Percentiles rank a stretch among this genome's conserved stretches.
These are phyloP conservation scores for Craspedostauros australis DNA, from an alignment of 108 stramenopile genomes.

Conservation along the genomic window DNA sequence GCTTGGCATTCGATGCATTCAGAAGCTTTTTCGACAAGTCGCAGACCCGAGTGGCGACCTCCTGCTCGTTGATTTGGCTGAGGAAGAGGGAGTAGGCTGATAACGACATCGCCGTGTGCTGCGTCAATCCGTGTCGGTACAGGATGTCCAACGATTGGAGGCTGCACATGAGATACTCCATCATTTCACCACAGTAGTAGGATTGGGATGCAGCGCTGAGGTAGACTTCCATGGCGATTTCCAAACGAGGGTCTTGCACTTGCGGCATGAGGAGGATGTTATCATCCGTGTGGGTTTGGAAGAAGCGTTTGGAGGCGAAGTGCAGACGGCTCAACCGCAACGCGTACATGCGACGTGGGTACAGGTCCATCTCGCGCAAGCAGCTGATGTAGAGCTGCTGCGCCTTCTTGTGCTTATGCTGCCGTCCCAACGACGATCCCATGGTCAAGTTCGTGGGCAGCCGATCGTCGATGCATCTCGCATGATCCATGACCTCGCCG, in stretches of 20 bases:
- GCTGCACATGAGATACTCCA: conserved; percentile 13
- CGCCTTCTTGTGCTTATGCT: conserved; percentile 14
- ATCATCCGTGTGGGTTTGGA: conserved; percentile 10
- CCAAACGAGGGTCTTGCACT: conserved; percentile 3
- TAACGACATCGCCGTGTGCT: too few relatives aligned
- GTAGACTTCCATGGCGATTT: conserved; percentile 13
- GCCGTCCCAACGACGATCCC: conserved; percentile 12
- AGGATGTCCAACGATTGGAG: too few relatives aligned
- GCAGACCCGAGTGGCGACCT: conserved; percentile 4
- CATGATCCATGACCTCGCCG: conserved; percentile 1
- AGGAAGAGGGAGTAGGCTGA: conserved; percentile 6
- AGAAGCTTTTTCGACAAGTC: not conserved
- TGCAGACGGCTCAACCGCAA: conserved; percentile 13
- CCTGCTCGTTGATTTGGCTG: conserved; percentile 5
- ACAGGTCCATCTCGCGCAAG: conserved; percentile 1
- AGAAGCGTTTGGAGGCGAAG: not conserved
- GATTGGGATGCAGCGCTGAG: conserved; percentile 10
- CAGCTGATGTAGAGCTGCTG: conserved; percentile 3
- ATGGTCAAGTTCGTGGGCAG: conserved; percentile 15
- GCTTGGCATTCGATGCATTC: not conserved
- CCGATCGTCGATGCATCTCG: conserved; percentile 13
- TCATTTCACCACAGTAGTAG: conserved; percentile 3
- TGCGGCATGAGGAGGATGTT: conserved; percentile 15
- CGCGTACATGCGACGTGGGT: conserved; percentile 8
- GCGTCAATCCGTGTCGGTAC: too few relatives aligned